phyloP scores from a whole-genome alignment of 768 basidiomycete species.

The Panus rudis region DNA sequence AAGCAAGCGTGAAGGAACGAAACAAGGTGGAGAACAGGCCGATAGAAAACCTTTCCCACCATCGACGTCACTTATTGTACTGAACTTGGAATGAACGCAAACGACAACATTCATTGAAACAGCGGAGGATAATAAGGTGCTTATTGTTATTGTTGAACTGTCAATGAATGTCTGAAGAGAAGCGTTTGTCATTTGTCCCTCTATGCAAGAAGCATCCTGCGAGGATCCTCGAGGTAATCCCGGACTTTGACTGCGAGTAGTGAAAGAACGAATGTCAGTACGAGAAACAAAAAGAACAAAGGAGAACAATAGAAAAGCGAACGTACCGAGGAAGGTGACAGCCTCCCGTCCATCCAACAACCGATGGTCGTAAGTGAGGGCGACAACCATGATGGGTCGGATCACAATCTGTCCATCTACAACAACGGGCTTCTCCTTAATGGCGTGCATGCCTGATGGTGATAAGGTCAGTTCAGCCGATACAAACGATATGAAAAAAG shows the following conservation, averaged over 20 bases:
- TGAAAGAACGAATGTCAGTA: background rate
- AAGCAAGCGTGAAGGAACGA: too few relatives aligned
- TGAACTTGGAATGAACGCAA: too few relatives aligned
- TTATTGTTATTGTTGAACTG: too few relatives aligned
- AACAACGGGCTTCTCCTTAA: conserved; percentile 87
- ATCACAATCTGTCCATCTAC: conserved; percentile 94
- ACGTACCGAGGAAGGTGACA: conserved; percentile 92
- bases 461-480: too few relatives aligned
- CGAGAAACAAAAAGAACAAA: conserved; percentile 1
- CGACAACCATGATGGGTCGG: conserved; percentile 94
- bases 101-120: too few relatives aligned
- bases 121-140: too few relatives aligned
- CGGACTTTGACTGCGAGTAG: conserved; percentile 67
- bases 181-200: too few relatives aligned
- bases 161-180: too few relatives aligned
- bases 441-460: conserved; percentile 89
- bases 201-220: conserved; percentile 71
- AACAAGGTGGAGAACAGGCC: too few relatives aligned
- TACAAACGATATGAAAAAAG: background rate
- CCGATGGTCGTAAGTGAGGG: conserved; percentile 92
- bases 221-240: conserved; percentile 92
- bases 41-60: too few relatives aligned
- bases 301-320: background rate
- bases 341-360: conserved; percentile 94
- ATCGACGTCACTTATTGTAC: too few relatives aligned